phyloP scores from a whole-genome alignment of 208 protist species.

The Porcisia deanei region DNA sequence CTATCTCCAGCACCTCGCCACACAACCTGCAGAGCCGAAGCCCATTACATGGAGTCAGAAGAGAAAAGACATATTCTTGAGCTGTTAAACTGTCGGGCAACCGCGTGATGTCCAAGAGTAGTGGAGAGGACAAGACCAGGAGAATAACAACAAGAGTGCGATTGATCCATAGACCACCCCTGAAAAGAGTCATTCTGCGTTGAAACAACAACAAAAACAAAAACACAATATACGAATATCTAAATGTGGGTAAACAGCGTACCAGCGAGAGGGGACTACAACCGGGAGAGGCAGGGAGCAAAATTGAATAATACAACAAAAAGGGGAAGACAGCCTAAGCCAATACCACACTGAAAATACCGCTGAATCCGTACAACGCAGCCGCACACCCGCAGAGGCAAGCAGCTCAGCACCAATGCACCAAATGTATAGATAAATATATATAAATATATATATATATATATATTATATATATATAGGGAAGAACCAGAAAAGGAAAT shows the following conservation, averaged over 20 bases:
- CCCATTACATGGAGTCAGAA: conserved; percentile 17
- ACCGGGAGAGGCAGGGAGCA: no score
- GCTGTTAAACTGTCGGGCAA: conserved; percentile 23
- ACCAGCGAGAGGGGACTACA: no score
- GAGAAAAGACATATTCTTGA: conserved; percentile 31
- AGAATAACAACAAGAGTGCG: conserved; percentile 10
- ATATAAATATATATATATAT: not conserved
- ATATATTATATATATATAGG: not conserved
- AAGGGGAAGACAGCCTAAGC: no score
- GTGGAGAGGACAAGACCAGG: conserved; percentile 20
- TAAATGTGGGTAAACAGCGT: not conserved
- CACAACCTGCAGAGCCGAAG: conserved; percentile 31
- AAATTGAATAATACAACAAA: no score
- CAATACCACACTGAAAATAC: no score
- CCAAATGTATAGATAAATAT: not conserved
- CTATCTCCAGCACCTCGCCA: conserved; percentile 31
- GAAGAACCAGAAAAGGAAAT: not conserved
- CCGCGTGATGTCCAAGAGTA: conserved; percentile 13
- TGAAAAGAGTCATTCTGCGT: not conserved
- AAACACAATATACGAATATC: not conserved
- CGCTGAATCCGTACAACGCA: no score
- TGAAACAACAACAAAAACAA: not conserved
- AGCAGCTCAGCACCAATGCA: not conserved
- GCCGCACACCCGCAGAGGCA: no score
- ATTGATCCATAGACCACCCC: not conserved